Base-by-base conservation (phyloP, 2,329 filamentous ascomycete species). In the Aspergillus neoniger region DNA sequence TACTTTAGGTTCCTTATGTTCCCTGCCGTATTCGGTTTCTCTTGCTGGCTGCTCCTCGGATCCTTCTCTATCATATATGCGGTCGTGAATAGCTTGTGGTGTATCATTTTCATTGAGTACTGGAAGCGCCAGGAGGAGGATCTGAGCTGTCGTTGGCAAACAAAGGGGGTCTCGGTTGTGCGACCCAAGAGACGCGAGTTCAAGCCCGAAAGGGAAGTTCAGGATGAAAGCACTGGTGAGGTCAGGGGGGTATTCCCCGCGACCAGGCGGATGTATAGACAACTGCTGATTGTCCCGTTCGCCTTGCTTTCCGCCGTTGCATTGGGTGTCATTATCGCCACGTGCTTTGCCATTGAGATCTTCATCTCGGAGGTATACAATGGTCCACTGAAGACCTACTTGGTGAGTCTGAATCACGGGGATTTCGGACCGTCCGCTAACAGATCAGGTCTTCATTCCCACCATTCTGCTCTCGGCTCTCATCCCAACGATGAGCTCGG, bases 111-210 rank as follows among this genome's bases (percentile, higher is more conserved):
- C 72, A 90, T 96, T 61, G 95, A 98, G 74, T 96, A 91, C 76
- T 98, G 94, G 94, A 96, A 96, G 79, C 90, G 93, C 69, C 91
- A 96, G 76, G 92, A 98, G 76, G 82, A 89, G 8, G 94, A 98
- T 72, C 82, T 98, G 15, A 89, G 91, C 14, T 88, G 97, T 17
- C 87, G 92, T 67, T 98, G 94, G 95, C 91, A 92, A 41, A 93
- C 96, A 1, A 88, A 91, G 56, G 91, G 91, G 9, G 92, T 96
- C 2, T 94, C 91, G 3, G 86, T 83, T 54, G 93, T 98, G 60
- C 90, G 95, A 67, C 86, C 85, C 28, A 90, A 88, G 66, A 85
- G 93, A 57, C 85, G 87, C 32, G 85, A 94, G 69, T 99, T 97
- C 76, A 80, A 86, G 69, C 90, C 91, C 71, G 92, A 96, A 60